Percentiles rank a stretch among this genome's conserved stretches.
Evolutionary conservation across 495 filamentous ascomycete genomes (phyloP).

Genomic region (Physcia stellaris): DNA sequence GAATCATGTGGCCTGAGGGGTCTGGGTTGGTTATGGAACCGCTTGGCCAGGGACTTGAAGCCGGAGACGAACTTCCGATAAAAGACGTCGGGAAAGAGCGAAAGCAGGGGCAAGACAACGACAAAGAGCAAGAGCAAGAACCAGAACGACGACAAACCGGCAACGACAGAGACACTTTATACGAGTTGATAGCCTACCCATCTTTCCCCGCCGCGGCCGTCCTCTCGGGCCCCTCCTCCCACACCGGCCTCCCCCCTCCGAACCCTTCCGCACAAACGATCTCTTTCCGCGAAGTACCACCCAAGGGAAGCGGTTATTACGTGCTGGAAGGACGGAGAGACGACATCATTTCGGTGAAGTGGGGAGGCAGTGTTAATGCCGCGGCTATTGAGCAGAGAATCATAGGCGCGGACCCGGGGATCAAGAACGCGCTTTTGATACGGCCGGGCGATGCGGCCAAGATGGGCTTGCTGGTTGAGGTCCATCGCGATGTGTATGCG

Average conservation of each 20-base stretch:
- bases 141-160: no score
- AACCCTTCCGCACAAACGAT: not conserved
- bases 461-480: conserved; percentile 1
- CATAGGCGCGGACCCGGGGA: not conserved
- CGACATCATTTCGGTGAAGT: not conserved
- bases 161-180: no score
- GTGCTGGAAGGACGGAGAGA: conserved; percentile 1
- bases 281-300: not conserved
- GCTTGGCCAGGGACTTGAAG: not conserved
- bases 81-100: no score
- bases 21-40: not conserved
- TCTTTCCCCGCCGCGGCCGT: not conserved
- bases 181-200: not conserved
- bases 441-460: not conserved
- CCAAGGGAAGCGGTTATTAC: conserved; percentile 1
- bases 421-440: not conserved
- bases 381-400: not conserved
- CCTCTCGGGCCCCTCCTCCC: not conserved
- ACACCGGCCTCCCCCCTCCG: not conserved
- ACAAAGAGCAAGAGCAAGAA: no score
- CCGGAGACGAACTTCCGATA: no score
- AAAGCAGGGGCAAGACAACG: no score
- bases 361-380: not conserved
- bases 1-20: not conserved
- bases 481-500: not conserved